A percentile compares a stretch with the other conserved stretches of the same genome.
Evolutionary conservation across 257 asterid genomes (phyloP).

Genomic region (Ajuga chamaepitys): DNA sequence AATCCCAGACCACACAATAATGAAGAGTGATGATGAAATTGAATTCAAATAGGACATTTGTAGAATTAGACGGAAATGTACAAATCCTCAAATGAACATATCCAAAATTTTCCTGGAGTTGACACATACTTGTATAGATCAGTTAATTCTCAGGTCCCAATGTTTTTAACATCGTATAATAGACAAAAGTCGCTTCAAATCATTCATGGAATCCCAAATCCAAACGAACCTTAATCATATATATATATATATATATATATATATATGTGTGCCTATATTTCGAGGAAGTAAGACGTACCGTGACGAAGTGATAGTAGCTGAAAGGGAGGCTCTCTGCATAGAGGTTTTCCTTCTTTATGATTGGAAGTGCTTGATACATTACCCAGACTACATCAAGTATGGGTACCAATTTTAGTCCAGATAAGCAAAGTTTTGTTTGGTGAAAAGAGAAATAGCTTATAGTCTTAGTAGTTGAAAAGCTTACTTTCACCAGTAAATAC

Average conservation of each 20-base stretch:
- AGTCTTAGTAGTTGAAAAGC: conserved; percentile 14
- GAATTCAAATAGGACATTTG: no score
- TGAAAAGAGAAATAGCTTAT: background rate
- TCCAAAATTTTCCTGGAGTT: no score
- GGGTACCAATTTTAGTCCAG: background rate
- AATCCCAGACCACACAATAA: background rate
- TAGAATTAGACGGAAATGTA: no score
- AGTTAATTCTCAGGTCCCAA: no score
- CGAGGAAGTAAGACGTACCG: conserved; percentile 31
- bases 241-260: background rate
- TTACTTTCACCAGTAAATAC: conserved; percentile 90
- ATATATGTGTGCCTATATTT: background rate
- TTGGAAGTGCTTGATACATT: conserved; percentile 86
- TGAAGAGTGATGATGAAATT: no score
- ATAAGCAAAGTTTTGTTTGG: background rate
- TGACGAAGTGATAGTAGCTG: conserved; percentile 50
- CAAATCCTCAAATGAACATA: no score
- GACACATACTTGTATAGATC: no score
- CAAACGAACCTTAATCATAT: background rate
- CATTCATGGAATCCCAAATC: background rate
- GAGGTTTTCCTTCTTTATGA: conserved; percentile 52
- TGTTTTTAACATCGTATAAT: background rate
- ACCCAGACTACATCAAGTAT: conserved; percentile 62
- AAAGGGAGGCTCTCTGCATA: conserved; percentile 61
- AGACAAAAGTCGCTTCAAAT: background rate